Evolutionary conservation across 2,329 filamentous ascomycete species (phyloP).

Genomic region (Fonsecaea pugnacius): DNA sequence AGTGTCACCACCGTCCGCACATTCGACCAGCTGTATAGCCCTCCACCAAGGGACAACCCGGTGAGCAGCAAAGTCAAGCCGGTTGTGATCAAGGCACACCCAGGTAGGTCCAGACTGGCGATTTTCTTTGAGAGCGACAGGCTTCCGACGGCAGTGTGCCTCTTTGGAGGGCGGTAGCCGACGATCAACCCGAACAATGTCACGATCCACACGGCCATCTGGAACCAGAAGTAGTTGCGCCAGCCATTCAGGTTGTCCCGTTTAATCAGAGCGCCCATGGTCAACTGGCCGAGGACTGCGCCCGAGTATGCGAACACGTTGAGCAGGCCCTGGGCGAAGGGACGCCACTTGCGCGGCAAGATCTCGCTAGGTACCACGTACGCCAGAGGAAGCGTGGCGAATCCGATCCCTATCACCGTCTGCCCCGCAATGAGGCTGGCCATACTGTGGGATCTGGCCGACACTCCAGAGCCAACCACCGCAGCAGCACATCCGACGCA

Average conservation of each 20-base stretch:
- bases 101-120: slow-evolving; percentile 15
- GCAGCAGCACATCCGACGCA: slow-evolving; percentile 20
- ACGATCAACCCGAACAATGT: slow-evolving; percentile 10
- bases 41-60: slow-evolving; percentile 21
- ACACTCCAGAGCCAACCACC: slow-evolving; percentile 6
- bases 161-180: slow-evolving; percentile 26
- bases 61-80: slow-evolving; percentile 22
- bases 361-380: slow-evolving; percentile 26
- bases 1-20: slow-evolving; percentile 14
- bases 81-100: slow-evolving; percentile 13
- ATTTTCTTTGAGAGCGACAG: slow-evolving; percentile 18
- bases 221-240: slow-evolving; percentile 28
- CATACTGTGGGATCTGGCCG: slow-evolving; percentile 23
- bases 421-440: slow-evolving; percentile 24
- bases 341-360: slow-evolving; percentile 24
- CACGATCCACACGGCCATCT: slow-evolving; percentile 20
- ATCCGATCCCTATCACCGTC: slow-evolving; percentile 25
- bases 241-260: slow-evolving; percentile 10
- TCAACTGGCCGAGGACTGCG: slow-evolving; percentile 16
- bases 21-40: slow-evolving; percentile 17
- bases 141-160: slow-evolving; percentile 18
- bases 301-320: slow-evolving; percentile 18
- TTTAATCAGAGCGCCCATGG: slow-evolving; percentile 23
- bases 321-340: slow-evolving; percentile 18
- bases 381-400: slow-evolving; percentile 18